Percentiles rank a stretch among this genome's conserved stretches.
Conservation (phyloP, 179 eudicot genomes). For the Silene noctiflora region DNA sequence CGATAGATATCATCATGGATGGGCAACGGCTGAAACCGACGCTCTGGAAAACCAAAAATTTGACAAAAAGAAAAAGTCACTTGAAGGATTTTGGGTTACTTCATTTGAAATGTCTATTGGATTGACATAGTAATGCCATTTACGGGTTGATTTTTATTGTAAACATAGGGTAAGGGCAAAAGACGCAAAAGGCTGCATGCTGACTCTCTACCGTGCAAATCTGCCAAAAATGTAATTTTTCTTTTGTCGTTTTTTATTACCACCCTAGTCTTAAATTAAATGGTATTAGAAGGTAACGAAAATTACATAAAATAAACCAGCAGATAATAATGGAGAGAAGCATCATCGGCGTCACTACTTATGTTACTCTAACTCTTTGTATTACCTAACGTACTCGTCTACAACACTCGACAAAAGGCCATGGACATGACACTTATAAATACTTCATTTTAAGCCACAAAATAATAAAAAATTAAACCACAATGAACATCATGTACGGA, state of each 20-base stretch:
- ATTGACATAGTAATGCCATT: neutral
- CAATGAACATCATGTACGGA: neutral
- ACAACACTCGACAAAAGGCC: too few relatives aligned
- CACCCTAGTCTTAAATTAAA: too few relatives aligned
- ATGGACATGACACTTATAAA: neutral
- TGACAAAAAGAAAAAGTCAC: slow-evolving; percentile 18
- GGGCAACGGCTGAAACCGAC: slow-evolving; percentile 64
- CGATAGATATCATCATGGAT: slow-evolving; percentile 50
- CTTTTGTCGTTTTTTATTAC: too few relatives aligned
- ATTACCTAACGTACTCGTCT: too few relatives aligned
- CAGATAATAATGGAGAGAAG: too few relatives aligned
- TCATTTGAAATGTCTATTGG: neutral
- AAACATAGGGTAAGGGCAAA: neutral
- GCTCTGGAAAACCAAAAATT: slow-evolving; percentile 41
- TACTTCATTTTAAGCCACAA: neutral
- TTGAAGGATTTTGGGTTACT: neutral
- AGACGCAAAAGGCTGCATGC: too few relatives aligned
- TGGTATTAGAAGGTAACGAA: too few relatives aligned
- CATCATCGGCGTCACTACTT: too few relatives aligned
- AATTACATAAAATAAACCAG: too few relatives aligned
- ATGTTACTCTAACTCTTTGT: too few relatives aligned
- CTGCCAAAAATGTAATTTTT: too few relatives aligned
- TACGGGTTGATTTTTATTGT: neutral
- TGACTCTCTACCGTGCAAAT: too few relatives aligned
- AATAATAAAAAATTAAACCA: neutral